Evolutionary conservation across 495 filamentous ascomycete species (phyloP).

Genomic region (Hypoxylon cercidicola): DNA sequence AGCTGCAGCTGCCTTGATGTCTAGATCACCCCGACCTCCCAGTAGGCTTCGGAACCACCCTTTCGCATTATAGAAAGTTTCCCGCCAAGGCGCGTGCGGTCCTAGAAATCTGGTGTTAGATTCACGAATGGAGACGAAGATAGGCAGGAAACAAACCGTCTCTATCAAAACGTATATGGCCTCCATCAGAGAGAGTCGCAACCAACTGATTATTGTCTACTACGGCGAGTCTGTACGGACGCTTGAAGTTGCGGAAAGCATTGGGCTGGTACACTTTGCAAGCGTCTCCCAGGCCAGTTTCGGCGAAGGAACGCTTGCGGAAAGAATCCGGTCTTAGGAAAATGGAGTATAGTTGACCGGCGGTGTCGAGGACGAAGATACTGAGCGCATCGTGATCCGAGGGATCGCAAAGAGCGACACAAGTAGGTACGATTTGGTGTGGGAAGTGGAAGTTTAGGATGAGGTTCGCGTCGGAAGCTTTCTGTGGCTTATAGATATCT

Average conservation of each 20-base stretch:
- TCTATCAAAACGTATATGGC: constrained; percentile 76
- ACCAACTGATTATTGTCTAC: constrained; percentile 77
- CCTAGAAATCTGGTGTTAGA: constrained; percentile 29
- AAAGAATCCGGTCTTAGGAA: constrained; percentile 85
- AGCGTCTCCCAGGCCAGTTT: constrained; percentile 76
- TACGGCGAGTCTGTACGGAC: constrained; percentile 83
- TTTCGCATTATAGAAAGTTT: constrained; percentile 80
- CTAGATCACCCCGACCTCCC: constrained; percentile 58
- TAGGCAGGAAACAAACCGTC: constrained; percentile 63
- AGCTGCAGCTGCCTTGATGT: constrained; percentile 42
- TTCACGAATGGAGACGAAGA: neutral
- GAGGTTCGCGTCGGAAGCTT: constrained; percentile 72
- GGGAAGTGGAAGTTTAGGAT: constrained; percentile 82
- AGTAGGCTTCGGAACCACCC: constrained; percentile 83
- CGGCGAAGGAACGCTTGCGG: constrained; percentile 69
- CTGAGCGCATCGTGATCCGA: constrained; percentile 80
- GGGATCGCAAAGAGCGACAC: constrained; percentile 83
- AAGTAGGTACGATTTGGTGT: constrained; percentile 72
- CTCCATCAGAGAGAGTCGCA: constrained; percentile 83
- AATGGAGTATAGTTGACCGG: constrained; percentile 81
- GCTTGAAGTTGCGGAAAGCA: constrained; percentile 74
- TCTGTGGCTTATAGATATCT: constrained; percentile 78
- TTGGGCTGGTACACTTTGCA: constrained; percentile 78
- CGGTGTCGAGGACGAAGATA: constrained; percentile 82
- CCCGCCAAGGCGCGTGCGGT: constrained; percentile 73